These are phyloP conservation scores for Heliamphora exappendiculata DNA, from an alignment of 148 eudicot species.

Conservation along the genomic window DNA sequence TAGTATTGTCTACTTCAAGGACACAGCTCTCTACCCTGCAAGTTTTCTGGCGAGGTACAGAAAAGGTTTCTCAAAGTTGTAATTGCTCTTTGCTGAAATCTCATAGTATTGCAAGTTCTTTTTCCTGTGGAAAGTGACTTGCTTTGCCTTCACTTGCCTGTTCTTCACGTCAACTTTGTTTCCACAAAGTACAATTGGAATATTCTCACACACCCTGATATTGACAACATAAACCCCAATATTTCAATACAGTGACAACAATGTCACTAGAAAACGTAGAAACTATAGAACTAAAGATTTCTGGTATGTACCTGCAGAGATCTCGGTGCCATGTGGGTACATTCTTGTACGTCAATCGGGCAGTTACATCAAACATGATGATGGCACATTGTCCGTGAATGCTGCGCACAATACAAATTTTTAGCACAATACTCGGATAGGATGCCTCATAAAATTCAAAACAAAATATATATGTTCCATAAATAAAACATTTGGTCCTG, in stretches of 20 bases:
- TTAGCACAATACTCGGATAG: neutral
- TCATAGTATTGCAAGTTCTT: slow-evolving; percentile 45
- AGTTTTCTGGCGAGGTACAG: slow-evolving; percentile 50
- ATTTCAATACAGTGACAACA: neutral
- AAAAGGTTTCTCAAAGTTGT: slow-evolving; percentile 47
- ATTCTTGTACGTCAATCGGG: slow-evolving; percentile 49
- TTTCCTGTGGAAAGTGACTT: slow-evolving; percentile 47
- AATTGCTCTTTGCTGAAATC: slow-evolving; percentile 52
- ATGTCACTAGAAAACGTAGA: neutral
- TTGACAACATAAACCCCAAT: neutral
- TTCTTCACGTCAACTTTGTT: slow-evolving; percentile 56
- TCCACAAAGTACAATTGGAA: slow-evolving; percentile 48
- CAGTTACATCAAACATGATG: slow-evolving; percentile 51
- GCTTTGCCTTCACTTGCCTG: slow-evolving; percentile 47
- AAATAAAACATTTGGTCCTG: neutral
- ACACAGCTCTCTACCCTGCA: slow-evolving; percentile 28
- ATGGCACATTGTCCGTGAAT: slow-evolving; percentile 50
- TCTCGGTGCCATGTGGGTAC: slow-evolving; percentile 56
- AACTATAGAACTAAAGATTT: neutral
- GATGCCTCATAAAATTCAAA: neutral
- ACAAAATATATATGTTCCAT: neutral
- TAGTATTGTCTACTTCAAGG: neutral
- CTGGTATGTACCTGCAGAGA: slow-evolving; percentile 29
- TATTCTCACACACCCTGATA: slow-evolving; percentile 43
- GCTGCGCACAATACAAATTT: slow-evolving; percentile 15